Conservation (phyloP, 768 basidiomycete species). For the Kwoniella sp. region DNA sequence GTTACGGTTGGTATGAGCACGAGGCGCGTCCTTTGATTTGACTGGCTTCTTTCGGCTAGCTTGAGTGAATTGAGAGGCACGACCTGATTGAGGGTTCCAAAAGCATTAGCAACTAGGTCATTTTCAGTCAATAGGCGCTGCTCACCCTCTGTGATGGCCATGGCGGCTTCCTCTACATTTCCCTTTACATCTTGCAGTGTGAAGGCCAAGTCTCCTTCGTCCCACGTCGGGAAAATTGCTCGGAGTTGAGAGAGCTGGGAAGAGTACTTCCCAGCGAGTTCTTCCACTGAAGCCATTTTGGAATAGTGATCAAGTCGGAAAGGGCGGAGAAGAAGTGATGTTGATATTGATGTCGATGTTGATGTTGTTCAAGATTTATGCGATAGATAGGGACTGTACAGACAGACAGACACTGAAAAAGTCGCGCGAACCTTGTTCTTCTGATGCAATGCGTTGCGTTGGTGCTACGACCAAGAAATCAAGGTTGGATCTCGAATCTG, state of each 20-base stretch:
- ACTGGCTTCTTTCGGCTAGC: conserved; percentile 49
- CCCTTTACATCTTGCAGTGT: conserved; percentile 55
- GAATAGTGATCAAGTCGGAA: conserved; percentile 9
- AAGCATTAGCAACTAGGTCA: too few species aligned
- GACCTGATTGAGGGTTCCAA: conserved; percentile 39
- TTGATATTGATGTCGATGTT: conserved; percentile 6
- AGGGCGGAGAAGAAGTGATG: neutral
- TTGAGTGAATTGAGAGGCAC: conserved; percentile 55
- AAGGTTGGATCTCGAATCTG: neutral
- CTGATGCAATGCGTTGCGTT: neutral
- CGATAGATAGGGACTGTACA: neutral
- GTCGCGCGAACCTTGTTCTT: neutral
- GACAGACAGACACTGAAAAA: neutral
- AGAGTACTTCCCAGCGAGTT: conserved; percentile 50
- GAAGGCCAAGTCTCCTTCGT: conserved; percentile 52
- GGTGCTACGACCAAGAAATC: neutral
- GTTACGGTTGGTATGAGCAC: conserved; percentile 49
- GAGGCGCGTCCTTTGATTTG: conserved; percentile 39
- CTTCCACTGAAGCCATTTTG: conserved; percentile 45
- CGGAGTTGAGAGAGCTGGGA: conserved; percentile 49
- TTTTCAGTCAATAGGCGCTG: too few species aligned
- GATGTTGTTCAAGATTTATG: neutral
- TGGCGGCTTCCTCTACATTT: conserved; percentile 54
- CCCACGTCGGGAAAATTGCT: conserved; percentile 56
- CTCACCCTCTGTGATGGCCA: conserved; percentile 56